Base-by-base conservation (phyloP, 2,329 filamentous ascomycete genomes). In the Arthrobotrys conoides region DNA sequence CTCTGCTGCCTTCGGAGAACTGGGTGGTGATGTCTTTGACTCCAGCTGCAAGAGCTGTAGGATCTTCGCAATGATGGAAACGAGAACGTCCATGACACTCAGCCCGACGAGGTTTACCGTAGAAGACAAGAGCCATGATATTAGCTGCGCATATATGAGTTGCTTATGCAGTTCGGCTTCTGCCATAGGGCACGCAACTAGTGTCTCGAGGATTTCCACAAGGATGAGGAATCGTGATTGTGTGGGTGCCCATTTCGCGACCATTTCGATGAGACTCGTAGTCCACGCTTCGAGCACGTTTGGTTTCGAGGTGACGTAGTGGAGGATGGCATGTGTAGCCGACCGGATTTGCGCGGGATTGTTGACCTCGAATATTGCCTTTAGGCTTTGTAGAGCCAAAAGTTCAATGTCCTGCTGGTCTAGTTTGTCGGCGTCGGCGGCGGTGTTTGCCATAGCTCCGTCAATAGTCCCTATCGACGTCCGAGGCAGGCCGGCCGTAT, bases 191-290 rank as follows among this genome's bases (percentile, higher is more conserved):
- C 89, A 90, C 71, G 89, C 88, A 3, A 92, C 86, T 64, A 98
- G 86, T 2, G 89, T 89, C 81, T 97, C 94, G 85, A 96, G 90
- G 1, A 92, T 88, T 0, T 92, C 92, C 55, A 97, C 89, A 57
- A 97, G 87, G 71, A 98, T 96, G 46, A 95, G 90, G 85, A 97
- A 98, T 68, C 96, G 92, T 83, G 97, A 93, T 84, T 98, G 95
- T 0, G 98, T 94, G 0, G 96, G 94, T 0, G 94, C 92, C 94
- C 94, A 98, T 75, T 90, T 89, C 16, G 93, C 91, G 67, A 95
- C 88, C 79, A 94, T 88, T 82, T 91, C 90, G 83, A 96, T 93
- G 64, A 98, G 87, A 72, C 90, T 91, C 27, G 93, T 91, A 0
- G 93, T 91, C 95, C 95, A 98, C 8, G 83, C 83, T 81, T 88